phyloP scores from a whole-genome alignment of 2,329 filamentous ascomycete species.

The Colletotrichum tabaci region DNA sequence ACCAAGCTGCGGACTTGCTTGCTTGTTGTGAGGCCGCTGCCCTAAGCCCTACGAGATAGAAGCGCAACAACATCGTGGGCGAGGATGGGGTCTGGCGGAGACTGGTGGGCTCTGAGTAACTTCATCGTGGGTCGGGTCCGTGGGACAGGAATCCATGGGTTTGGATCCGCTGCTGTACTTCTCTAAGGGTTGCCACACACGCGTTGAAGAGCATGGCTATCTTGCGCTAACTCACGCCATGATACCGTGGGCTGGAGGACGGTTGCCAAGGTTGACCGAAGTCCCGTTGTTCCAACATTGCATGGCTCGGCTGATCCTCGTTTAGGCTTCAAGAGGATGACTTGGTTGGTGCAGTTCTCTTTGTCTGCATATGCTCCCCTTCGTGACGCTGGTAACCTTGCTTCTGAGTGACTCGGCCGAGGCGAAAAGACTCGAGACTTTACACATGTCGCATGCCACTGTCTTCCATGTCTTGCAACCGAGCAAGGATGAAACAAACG shows the following conservation, averaged over 20 bases:
- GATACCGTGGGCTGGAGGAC: neutral
- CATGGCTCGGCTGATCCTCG: neutral
- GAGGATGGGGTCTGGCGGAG: neutral
- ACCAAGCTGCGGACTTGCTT: conserved; percentile 4
- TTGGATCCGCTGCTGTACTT: neutral
- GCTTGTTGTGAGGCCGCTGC: fast-evolving
- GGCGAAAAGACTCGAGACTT: no score
- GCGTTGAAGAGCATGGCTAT: neutral
- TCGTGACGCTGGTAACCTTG: neutral
- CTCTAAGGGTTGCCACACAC: neutral
- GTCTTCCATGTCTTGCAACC: neutral
- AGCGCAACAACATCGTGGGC: neutral
- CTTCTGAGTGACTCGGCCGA: no score
- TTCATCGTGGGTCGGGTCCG: neutral
- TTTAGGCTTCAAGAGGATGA: neutral
- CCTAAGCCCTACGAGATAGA: conserved; percentile 11
- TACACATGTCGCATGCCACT: no score
- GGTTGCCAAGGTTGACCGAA: no score
- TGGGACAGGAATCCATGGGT: neutral
- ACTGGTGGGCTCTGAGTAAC: conserved; percentile 1
- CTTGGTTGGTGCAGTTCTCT: neutral
- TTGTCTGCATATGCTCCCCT: neutral
- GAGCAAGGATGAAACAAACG: neutral
- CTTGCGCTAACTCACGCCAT: neutral
- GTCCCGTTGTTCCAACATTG: neutral